These are phyloP conservation scores for Balansia obtecta DNA, from an alignment of 2,329 filamentous ascomycete genomes.

Conservation along the genomic window DNA sequence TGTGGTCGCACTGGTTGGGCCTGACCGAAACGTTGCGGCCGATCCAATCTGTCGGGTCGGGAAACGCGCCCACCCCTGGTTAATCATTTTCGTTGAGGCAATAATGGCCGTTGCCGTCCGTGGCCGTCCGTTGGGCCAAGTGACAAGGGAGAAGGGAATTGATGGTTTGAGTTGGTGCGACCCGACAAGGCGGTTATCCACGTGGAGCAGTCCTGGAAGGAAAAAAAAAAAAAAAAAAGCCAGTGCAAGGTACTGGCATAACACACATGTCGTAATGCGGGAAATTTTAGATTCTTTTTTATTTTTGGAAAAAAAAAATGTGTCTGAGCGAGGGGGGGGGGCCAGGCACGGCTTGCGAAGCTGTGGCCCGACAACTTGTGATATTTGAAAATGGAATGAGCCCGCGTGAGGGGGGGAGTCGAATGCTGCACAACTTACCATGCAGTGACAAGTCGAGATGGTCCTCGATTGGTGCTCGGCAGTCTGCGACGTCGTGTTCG, in stretches of 20 bases:
- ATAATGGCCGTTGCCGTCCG: neutral
- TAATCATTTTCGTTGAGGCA: neutral
- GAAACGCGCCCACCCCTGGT: neutral
- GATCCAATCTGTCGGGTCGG: slow-evolving; percentile 9
- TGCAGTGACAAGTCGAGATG: neutral
- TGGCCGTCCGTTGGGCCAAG: slow-evolving; percentile 1
- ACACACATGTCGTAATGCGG: too few species aligned
- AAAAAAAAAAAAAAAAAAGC: neutral
- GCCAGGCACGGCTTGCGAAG: neutral
- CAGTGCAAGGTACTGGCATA: neutral
- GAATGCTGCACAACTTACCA: neutral
- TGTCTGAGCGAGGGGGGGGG: neutral
- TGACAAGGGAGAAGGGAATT: neutral
- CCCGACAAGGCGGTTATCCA: slow-evolving; percentile 5
- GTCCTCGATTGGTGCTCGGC: neutral
- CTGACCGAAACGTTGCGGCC: slow-evolving; percentile 6
- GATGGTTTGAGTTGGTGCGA: slow-evolving; percentile 4
- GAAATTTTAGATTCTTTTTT: too few species aligned
- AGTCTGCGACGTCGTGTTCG: neutral
- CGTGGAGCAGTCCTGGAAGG: slow-evolving; percentile 1
- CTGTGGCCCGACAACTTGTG: too few species aligned
- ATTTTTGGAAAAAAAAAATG: neutral
- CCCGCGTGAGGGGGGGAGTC: neutral
- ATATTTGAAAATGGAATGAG: neutral
- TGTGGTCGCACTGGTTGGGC: slow-evolving; percentile 2